Conservation (phyloP, 2,329 filamentous ascomycete species). For the Colletotrichum brevisporum region DNA sequence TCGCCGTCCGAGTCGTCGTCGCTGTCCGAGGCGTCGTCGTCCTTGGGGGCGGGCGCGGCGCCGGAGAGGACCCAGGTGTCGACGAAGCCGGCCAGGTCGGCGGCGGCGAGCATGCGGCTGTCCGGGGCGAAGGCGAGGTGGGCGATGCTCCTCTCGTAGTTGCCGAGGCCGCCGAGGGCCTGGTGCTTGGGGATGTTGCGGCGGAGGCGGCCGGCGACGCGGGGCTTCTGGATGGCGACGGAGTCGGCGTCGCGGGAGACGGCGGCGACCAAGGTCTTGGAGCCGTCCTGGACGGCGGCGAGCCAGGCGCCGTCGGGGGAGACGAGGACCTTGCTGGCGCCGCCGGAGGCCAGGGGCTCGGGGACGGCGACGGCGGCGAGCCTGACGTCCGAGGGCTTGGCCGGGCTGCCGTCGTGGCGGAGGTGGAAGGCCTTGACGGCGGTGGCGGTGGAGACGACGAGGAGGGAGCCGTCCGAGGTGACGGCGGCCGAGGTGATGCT, state of each 20-base stretch:
- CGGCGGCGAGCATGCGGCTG: constrained; percentile 82
- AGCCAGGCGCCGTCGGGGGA: constrained; percentile 81
- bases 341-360: constrained; percentile 66
- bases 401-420: constrained; percentile 60
- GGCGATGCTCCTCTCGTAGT: constrained; percentile 82
- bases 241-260: constrained; percentile 49
- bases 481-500: constrained; percentile 84
- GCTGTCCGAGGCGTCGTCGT: constrained; percentile 42
- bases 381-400: constrained; percentile 71
- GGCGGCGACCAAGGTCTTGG: constrained; percentile 67
- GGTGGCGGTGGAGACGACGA: constrained; percentile 82
- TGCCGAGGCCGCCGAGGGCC: constrained; percentile 76
- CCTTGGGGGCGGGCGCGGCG: constrained; percentile 49
- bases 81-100: constrained; percentile 86
- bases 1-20: constrained; percentile 52
- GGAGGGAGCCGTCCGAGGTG: constrained; percentile 78
- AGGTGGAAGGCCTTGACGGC: constrained; percentile 85
- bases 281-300: constrained; percentile 73
- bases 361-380: constrained; percentile 80
- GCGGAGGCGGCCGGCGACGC: constrained; percentile 66
- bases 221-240: constrained; percentile 47
- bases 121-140: constrained; percentile 85
- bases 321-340: constrained; percentile 78
- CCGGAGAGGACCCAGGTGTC: constrained; percentile 82
- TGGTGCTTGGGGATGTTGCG: constrained; percentile 68